These are phyloP conservation scores for Cryptococcus sp. DNA, from an alignment of 1,284 basidiomycete species.

Conservation along the genomic window DNA sequence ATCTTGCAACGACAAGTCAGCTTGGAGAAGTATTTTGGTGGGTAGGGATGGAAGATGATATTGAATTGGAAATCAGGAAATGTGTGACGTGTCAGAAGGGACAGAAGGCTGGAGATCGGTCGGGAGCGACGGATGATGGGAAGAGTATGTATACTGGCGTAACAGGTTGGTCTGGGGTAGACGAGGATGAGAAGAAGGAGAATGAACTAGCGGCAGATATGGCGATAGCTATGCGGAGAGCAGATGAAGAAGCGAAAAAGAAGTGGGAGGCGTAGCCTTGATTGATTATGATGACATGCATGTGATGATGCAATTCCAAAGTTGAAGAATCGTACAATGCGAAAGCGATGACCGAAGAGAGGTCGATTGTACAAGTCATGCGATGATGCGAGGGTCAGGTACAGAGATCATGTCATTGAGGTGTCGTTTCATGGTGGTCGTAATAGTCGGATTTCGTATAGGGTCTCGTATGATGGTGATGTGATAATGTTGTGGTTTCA, in stretches of 20 bases:
- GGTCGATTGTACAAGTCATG: too few relatives aligned
- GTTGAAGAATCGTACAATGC: too few relatives aligned
- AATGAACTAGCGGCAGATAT: conserved; percentile 35
- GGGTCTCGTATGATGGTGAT: too few relatives aligned
- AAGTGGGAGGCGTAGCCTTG: neutral
- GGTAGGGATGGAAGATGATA: conserved; percentile 24
- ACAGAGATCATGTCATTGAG: neutral
- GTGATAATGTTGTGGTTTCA: neutral
- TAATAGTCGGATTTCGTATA: too few relatives aligned
- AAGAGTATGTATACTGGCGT: conserved; percentile 4
- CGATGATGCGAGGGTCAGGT: neutral
- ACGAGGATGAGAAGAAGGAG: conserved; percentile 15
- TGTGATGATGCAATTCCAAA: neutral
- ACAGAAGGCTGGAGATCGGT: neutral
- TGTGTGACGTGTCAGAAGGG: conserved; percentile 14
- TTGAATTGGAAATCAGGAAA: conserved; percentile 8
- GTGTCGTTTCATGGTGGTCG: too few relatives aligned
- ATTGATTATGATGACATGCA: neutral
- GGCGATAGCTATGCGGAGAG: conserved; percentile 28
- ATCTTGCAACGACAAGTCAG: conserved; percentile 15
- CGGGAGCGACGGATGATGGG: conserved; percentile 6
- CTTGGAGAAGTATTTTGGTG: conserved; percentile 33
- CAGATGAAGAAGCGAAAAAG: conserved; percentile 21
- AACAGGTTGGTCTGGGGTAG: conserved; percentile 15
- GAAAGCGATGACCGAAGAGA: too few relatives aligned